Evolutionary conservation across 371 early-diverging fungal genomes (phyloP), one percentile per base, ranked within the genome.

Genomic region (Lichtheimia corymbifera): DNA sequence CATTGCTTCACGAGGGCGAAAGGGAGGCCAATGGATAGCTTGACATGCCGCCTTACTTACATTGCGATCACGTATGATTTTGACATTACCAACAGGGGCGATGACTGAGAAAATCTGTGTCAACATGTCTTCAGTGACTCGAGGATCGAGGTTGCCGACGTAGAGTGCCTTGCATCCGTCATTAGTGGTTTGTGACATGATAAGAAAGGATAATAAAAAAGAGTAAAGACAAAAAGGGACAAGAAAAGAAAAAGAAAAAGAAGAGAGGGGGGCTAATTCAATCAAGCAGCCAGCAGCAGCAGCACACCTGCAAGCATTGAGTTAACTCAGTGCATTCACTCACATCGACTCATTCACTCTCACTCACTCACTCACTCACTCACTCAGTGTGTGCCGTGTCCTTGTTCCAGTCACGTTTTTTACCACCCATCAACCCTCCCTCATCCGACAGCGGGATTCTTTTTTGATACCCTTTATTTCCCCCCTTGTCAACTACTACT

Each of bases 71-170:
- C 84, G 83, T 59, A 94, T 87, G 59, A 94, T 89, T 74, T 93
- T 93, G 59, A 91, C 88, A 49, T 68, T 76, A 45, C 81, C 73
- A 9, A 92, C 90, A 35, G 77, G 81, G 43, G 90, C 85, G 17
- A 83, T 75, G 1, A 82, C 63, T 7, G 85, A 67, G 68, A 93
- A 93, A 59, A 92, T 82, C 60, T 91, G 85, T 35, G 72, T 72
- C 55, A 93, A 77, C 65, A 83, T 73, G 18, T 74, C 68, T 62
- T 93, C 93, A 20, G 87, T 88, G 53, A 91, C 89, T 50, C 85
- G 83, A 53, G 85, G 85, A 76, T 93, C 92, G 55, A 93, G 78
- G 70, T 91, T 92, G n/a, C 92, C 92, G 17, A 93, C 92, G 60
- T 92, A 94, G 14, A 91, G 84, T 44, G 85, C 85, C 70, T 80